These are phyloP conservation scores for Melastoma malabathricum DNA, from an alignment of 345 rosid species.

Conservation along the genomic window DNA sequence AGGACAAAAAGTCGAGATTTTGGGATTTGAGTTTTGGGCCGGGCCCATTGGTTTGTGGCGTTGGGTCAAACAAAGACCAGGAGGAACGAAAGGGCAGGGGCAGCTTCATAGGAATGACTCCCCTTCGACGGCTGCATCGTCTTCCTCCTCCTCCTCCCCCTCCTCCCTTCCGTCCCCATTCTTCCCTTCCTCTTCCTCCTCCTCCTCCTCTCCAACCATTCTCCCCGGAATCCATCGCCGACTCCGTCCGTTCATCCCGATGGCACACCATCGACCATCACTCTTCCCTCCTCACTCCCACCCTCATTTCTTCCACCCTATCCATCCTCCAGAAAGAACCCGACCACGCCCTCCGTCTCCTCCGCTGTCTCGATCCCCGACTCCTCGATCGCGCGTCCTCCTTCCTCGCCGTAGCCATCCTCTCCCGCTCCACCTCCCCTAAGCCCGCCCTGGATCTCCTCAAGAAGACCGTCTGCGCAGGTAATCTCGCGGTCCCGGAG, in stretches of 20 bases:
- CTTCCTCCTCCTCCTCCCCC: too few relatives aligned
- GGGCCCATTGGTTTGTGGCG: too few relatives aligned
- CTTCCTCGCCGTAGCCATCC: constrained; percentile 47
- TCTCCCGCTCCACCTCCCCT: constrained; percentile 44
- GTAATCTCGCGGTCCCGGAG: constrained; percentile 14
- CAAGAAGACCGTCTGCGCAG: constrained; percentile 20
- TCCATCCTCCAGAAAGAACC: constrained; percentile 38
- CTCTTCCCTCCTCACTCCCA: constrained; percentile 26
- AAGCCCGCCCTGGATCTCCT: constrained; percentile 43
- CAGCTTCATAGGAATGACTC: too few relatives aligned
- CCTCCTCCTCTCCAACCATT: neutral
- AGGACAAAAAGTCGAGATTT: too few relatives aligned
- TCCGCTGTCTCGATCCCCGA: constrained; percentile 23
- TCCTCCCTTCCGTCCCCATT: too few relatives aligned
- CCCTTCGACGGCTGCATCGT: too few relatives aligned
- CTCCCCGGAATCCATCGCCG: constrained; percentile 6
- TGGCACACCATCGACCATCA: constrained; percentile 71
- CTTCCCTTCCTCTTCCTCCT: too few relatives aligned
- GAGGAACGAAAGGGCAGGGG: too few relatives aligned
- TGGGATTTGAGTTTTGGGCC: too few relatives aligned
- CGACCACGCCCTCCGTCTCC: constrained; percentile 39
- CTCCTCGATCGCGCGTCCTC: constrained; percentile 37
- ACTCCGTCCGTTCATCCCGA: constrained; percentile 37
- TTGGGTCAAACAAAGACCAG: too few relatives aligned
- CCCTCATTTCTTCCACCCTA: constrained; percentile 32